Conservation (phyloP, 2,329 filamentous ascomycete species). For the Ambrosiella cleistominuta region DNA sequence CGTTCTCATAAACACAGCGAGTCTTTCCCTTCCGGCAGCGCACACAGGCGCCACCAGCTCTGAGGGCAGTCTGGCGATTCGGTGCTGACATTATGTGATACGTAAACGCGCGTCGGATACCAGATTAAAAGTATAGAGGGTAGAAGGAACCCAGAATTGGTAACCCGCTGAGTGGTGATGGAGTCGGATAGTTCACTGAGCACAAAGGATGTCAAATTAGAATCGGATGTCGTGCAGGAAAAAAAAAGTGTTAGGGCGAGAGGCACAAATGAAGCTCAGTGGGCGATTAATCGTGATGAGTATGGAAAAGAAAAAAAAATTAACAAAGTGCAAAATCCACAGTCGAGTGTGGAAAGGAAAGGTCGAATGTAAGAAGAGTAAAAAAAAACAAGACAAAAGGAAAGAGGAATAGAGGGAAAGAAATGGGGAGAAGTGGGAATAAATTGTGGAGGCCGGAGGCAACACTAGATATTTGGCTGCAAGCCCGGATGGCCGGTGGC, state of each 20-base stretch:
- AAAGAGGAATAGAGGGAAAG: constrained; percentile 2
- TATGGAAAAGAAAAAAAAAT: neutral
- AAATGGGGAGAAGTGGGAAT: constrained; percentile 1
- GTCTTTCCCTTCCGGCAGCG: constrained; percentile 48
- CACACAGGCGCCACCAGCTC: constrained; percentile 43
- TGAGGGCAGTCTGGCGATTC: constrained; percentile 41
- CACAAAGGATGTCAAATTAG: too few relatives aligned
- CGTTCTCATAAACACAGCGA: constrained; percentile 46
- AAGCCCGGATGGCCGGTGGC: constrained; percentile 13
- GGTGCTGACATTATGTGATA: constrained; percentile 24
- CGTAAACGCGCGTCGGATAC: neutral
- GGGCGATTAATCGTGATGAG: too few relatives aligned
- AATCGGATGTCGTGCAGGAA: too few relatives aligned
- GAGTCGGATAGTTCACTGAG: too few relatives aligned
- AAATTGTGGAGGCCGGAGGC: constrained; percentile 13
- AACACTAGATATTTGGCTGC: constrained; percentile 8
- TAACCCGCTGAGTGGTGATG: too few relatives aligned
- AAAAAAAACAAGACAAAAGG: neutral
- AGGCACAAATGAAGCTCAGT: too few relatives aligned
- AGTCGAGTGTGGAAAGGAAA: too few relatives aligned
- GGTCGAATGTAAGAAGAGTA: neutral
- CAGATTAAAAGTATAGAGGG: too few relatives aligned
- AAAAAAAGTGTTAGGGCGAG: too few relatives aligned
- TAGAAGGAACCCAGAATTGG: too few relatives aligned
- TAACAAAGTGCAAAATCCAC: too few relatives aligned